These are phyloP conservation scores for Hymenoscyphus infarciens DNA, from an alignment of 2,329 filamentous ascomycete species.

Conservation along the genomic window DNA sequence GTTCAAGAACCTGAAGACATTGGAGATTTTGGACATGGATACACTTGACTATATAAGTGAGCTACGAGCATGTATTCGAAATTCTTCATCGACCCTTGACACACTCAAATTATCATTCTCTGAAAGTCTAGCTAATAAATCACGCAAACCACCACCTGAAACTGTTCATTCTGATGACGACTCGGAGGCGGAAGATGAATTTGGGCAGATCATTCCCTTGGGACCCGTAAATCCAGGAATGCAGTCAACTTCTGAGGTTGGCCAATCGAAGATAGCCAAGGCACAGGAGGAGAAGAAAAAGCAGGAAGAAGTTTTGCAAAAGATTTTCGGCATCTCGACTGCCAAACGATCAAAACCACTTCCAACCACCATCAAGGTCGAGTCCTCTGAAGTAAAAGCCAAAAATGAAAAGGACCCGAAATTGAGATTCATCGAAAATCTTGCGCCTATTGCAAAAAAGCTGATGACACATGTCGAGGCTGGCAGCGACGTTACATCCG, in stretches of 20 bases:
- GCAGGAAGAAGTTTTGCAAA: slow-evolving; percentile 51
- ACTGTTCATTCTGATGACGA: slow-evolving; percentile 41
- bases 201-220: slow-evolving; percentile 40
- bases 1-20: slow-evolving; percentile 51
- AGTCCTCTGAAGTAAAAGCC: background rate
- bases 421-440: slow-evolving; percentile 37
- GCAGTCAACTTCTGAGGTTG: slow-evolving; percentile 36
- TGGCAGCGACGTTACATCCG: slow-evolving; percentile 36
- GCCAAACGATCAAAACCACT: slow-evolving; percentile 26
- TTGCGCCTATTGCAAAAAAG: slow-evolving; percentile 40
- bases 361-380: slow-evolving; percentile 8
- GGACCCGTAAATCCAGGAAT: slow-evolving; percentile 32
- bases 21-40: slow-evolving; percentile 60
- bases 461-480: slow-evolving; percentile 41
- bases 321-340: slow-evolving; percentile 50
- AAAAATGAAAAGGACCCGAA: slow-evolving; percentile 29
- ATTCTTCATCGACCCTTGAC: slow-evolving; percentile 52
- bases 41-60: slow-evolving; percentile 53
- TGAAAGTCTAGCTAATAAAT: slow-evolving; percentile 45
- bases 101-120: slow-evolving; percentile 59
- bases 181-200: slow-evolving; percentile 54
- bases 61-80: slow-evolving; percentile 52
- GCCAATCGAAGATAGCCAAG: slow-evolving; percentile 44
- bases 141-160: slow-evolving; percentile 43
- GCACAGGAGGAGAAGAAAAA: slow-evolving; percentile 52